Evolutionary conservation across 495 filamentous ascomycete genomes (phyloP).

Genomic region (Polyplosphaeria fusca): DNA sequence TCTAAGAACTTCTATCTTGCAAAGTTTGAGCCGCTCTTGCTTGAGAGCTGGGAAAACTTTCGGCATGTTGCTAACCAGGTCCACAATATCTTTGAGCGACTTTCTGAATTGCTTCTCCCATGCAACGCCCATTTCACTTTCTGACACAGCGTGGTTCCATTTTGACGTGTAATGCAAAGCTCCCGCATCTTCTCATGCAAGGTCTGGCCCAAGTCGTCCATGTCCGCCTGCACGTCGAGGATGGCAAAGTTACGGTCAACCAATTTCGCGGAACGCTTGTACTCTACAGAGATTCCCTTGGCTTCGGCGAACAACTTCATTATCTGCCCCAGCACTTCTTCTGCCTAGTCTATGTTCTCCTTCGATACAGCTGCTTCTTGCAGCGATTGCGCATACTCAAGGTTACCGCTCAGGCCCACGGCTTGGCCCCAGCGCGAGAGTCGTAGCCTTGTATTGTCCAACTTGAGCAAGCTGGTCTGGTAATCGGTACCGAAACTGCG

Average conservation of each 20-base stretch:
- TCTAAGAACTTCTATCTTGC: no score
- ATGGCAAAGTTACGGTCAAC: neutral
- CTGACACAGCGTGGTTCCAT: constrained; percentile 3
- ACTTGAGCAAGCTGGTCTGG: constrained; percentile 18
- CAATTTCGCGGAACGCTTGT: constrained; percentile 5
- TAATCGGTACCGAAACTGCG: constrained; percentile 23
- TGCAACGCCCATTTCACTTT: neutral
- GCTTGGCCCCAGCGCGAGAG: constrained; percentile 2
- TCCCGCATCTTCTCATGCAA: constrained; percentile 37
- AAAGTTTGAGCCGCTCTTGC: no score
- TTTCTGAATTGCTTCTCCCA: neutral
- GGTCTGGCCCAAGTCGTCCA: constrained; percentile 11
- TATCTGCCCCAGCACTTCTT: constrained; percentile 23
- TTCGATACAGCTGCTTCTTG: no score
- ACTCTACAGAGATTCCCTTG: constrained; percentile 27
- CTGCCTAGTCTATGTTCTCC: constrained; percentile 19
- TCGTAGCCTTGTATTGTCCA: constrained; percentile 7
- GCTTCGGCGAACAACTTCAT: constrained; percentile 33
- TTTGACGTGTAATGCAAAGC: constrained; percentile 31
- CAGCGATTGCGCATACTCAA: no score
- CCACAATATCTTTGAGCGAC: neutral
- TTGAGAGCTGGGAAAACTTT: constrained; percentile 3
- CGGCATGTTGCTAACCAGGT: neutral
- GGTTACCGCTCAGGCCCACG: no score
- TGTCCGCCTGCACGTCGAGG: constrained; percentile 14